Conservation (phyloP, 345 rosid genomes). For the Murraya koenigii region DNA sequence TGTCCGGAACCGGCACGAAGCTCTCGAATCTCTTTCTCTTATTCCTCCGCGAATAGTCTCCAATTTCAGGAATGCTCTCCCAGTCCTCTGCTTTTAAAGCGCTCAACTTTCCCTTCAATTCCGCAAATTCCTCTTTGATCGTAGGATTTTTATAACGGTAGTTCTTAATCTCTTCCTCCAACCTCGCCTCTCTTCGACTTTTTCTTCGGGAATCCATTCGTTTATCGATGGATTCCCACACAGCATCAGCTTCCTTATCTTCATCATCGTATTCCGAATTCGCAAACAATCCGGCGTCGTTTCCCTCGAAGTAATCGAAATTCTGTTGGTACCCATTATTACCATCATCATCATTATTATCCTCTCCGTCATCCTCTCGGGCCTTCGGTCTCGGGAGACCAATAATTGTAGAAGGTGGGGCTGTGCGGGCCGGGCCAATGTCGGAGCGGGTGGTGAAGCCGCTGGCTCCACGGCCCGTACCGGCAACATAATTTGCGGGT, state of each 20-base stretch:
- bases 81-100: constrained; percentile 68
- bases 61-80: constrained; percentile 94
- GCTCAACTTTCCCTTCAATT: constrained; percentile 77
- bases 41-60: constrained; percentile 79
- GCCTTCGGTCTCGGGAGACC: constrained; percentile 37
- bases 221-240: constrained; percentile 86
- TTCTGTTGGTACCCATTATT: constrained; percentile 89
- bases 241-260: constrained; percentile 91
- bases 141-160: constrained; percentile 88
- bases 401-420: constrained; percentile 48
- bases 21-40: constrained; percentile 93
- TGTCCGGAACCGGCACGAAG: constrained; percentile 85
- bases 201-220: constrained; percentile 92
- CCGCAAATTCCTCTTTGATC: constrained; percentile 87
- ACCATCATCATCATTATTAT: constrained; percentile 77
- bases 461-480: constrained; percentile 93
- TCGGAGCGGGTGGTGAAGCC: constrained; percentile 96
- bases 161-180: constrained; percentile 86
- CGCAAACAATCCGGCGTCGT: constrained; percentile 88
- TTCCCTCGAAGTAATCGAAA: constrained; percentile 94
- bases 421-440: constrained; percentile 96
- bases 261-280: constrained; percentile 90
- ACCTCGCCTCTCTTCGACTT: constrained; percentile 75
- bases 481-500: constrained; percentile 87
- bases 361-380: constrained; percentile 69